These are phyloP conservation scores for Pythium coloratum DNA, from an alignment of 352 stramenopile species.

Conservation along the genomic window DNA sequence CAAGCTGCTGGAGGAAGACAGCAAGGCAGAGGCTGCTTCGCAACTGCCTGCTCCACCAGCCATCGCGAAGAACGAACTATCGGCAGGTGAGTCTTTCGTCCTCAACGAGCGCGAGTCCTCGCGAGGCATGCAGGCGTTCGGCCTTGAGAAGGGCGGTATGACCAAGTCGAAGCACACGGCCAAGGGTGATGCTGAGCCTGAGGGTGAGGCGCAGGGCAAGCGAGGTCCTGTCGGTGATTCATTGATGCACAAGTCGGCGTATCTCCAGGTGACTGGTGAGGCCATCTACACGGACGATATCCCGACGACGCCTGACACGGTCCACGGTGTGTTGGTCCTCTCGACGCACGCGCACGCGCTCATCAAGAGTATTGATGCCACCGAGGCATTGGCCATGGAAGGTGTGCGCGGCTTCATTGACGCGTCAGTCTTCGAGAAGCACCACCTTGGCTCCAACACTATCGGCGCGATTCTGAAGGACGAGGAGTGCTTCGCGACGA, in stretches of 20 bases:
- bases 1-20: conserved; percentile 51
- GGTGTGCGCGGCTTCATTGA: conserved; percentile 91
- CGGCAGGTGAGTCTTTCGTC: conserved; percentile 59
- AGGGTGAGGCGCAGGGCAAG: conserved; percentile 38
- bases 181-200: conserved; percentile 18
- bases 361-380: conserved; percentile 88
- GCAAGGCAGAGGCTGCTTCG: conserved; percentile 16
- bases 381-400: conserved; percentile 74
- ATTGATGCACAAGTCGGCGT: conserved; percentile 91
- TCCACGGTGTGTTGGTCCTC: conserved; percentile 93
- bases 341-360: conserved; percentile 75
- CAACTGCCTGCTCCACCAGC: conserved; percentile 29
- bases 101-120: conserved; percentile 53
- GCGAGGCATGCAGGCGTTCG: conserved; percentile 56
- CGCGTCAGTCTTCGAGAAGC: conserved; percentile 62
- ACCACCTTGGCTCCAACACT: conserved; percentile 68
- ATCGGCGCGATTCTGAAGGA: conserved; percentile 84
- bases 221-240: conserved; percentile 85
- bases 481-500: conserved; percentile 85
- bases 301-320: conserved; percentile 73
- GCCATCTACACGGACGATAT: conserved; percentile 96
- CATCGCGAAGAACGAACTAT: conserved; percentile 44
- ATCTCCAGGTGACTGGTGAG: conserved; percentile 94
- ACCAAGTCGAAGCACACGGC: conserved; percentile 56
- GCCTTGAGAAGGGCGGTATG: conserved; percentile 60